Percentiles rank a stretch among this genome's conserved stretches.
Conservation (phyloP, 2,329 filamentous ascomycete genomes). For the Cercospora beticola region DNA sequence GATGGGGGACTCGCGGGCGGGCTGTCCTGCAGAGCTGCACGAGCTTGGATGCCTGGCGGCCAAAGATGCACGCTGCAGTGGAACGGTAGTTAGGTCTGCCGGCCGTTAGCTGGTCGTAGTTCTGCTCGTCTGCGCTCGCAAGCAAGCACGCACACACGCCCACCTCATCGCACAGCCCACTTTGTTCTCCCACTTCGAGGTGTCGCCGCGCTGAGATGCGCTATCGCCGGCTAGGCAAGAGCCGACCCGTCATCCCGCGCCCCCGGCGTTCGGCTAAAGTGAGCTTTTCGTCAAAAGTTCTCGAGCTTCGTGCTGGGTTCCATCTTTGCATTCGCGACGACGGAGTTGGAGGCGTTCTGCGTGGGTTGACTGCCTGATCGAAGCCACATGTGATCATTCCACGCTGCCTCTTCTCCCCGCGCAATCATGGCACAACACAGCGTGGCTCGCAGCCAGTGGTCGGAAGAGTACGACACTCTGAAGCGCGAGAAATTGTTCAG, state of each 20-base stretch:
- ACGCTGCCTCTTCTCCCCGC: background rate
- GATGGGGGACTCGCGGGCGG: background rate
- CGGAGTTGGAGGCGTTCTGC: background rate
- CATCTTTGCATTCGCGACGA: background rate
- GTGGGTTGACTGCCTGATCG: background rate
- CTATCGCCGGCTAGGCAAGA: constrained; percentile 3
- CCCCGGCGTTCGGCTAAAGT: constrained; percentile 2
- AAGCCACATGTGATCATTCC: background rate
- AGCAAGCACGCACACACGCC: background rate
- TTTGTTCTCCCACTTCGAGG: constrained; percentile 7
- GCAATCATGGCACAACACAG: constrained; percentile 10
- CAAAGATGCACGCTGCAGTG: background rate
- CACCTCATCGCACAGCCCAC: constrained; percentile 6
- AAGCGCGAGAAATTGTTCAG: constrained; percentile 85
- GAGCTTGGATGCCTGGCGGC: constrained; percentile 6
- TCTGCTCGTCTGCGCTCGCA: background rate
- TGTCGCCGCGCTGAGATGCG: constrained; percentile 3
- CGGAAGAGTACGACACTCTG: constrained; percentile 80
- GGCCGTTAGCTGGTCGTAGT: background rate
- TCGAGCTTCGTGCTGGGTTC: background rate
- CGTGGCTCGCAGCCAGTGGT: constrained; percentile 58
- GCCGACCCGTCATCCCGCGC: background rate
- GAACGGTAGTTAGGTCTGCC: background rate
- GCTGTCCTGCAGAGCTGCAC: constrained; percentile 11
- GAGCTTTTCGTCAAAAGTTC: constrained; percentile 11